Evolutionary conservation across 768 basidiomycete genomes (phyloP), one percentile per base, ranked within the genome.

Genomic region (Mycena sanguinolenta): DNA sequence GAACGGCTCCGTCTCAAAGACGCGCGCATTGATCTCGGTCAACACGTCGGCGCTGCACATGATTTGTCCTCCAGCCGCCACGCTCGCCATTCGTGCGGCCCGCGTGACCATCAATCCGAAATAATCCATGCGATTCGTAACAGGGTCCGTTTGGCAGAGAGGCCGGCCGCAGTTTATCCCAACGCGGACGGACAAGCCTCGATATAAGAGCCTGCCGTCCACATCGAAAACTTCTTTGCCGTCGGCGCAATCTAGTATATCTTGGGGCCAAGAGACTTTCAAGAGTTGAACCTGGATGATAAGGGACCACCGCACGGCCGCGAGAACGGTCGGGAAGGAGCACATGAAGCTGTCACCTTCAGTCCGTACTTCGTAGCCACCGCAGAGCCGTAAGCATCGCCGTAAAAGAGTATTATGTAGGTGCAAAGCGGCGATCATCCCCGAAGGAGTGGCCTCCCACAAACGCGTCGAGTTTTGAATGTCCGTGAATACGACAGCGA

Each of bases 311-410:
- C 95, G 91, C 27, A 98, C 81, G 0, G 95, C 98, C 0, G 93
- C 87, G 1, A 95, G 85, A 13, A 95, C 89, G 4, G 91, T 94
- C 2, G 95, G 94, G 87, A 99, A 99, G 27, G 97, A 95, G 61
- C 96, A 96, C 93, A 99, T 96, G 85, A 99, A 99, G 1, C 96
- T 91, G 76, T 99, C 98, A 28, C 97, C 97, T 90, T 99, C 97
- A 9, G 97, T 99, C 83, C 99, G 98, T 76, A 99, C 97, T 82
- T 98, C 96, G 80, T 98, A 99, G 0, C 98, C 97, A 27, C 96
- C 96, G 75, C 96, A 96, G 53, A 92, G 85, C 25, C 97, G 90
- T 38, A 98, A 83, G 70, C 94, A 91, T 9, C 96, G 88, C 23
- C 98, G 91, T 55, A 99, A 85, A n/a, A 98, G 84, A 61, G 83